Evolutionary conservation across 768 basidiomycete species (phyloP).

Genomic region (Phanerochaete sordida): DNA sequence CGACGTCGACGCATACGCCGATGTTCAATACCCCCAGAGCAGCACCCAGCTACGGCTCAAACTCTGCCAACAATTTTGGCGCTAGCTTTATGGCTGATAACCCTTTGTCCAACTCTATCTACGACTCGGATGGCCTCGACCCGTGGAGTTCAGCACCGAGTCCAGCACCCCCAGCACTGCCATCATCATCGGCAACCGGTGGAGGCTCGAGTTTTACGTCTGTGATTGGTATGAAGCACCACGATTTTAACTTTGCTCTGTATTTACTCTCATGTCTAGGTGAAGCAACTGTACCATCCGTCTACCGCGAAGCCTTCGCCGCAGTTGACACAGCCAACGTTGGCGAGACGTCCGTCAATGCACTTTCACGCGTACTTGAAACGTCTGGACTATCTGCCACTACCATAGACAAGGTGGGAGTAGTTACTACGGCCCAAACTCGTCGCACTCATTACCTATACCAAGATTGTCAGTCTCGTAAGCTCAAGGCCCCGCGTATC

Average conservation of each 20-base stretch:
- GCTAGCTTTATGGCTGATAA: constrained; percentile 74
- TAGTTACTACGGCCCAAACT: background rate
- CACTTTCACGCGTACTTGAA: constrained; percentile 74
- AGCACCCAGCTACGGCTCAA: constrained; percentile 60
- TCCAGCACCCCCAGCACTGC: constrained; percentile 61
- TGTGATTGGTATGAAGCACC: constrained; percentile 55
- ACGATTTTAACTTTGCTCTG: background rate
- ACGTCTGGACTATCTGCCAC: constrained; percentile 79
- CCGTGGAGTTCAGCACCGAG: constrained; percentile 78
- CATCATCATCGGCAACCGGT: constrained; percentile 41
- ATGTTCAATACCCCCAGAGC: constrained; percentile 89
- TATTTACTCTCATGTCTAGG: constrained; percentile 35
- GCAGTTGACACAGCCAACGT: constrained; percentile 66
- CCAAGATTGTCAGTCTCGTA: constrained; percentile 86
- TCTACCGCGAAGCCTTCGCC: constrained; percentile 72
- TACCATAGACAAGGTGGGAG: constrained; percentile 72
- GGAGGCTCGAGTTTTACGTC: constrained; percentile 56
- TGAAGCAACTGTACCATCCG: constrained; percentile 74
- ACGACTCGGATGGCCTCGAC: constrained; percentile 66
- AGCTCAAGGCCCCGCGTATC: constrained; percentile 79
- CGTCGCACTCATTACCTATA: background rate
- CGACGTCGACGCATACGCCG: constrained; percentile 16
- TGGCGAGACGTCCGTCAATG: constrained; percentile 80
- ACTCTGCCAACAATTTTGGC: constrained; percentile 56
- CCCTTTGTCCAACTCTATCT: constrained; percentile 64